Conservation (phyloP, 441 rosid genomes). For the Adansonia grandidieri region DNA sequence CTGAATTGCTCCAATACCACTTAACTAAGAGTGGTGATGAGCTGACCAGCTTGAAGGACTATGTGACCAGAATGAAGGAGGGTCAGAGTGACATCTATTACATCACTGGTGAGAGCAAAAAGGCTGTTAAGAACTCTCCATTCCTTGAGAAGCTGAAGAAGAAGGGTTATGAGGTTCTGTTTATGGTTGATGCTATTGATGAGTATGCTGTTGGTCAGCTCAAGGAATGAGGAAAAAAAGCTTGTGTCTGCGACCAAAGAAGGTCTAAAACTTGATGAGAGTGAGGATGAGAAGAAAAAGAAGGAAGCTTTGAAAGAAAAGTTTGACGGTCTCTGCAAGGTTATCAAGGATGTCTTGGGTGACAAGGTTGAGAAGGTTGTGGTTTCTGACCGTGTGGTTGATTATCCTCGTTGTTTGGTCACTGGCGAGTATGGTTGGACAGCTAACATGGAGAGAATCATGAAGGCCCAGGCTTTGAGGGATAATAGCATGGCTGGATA, state of each 20-base stretch:
- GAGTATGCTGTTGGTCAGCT: slow-evolving; percentile 72
- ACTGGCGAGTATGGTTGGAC: slow-evolving; percentile 73
- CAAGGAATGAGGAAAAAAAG: slow-evolving; percentile 71
- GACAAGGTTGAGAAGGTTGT: slow-evolving; percentile 70
- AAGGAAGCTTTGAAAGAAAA: slow-evolving; percentile 56
- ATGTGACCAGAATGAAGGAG: slow-evolving; percentile 78
- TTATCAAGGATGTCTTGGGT: slow-evolving; percentile 68
- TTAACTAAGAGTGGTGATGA: slow-evolving; percentile 78
- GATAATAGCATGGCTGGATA: slow-evolving; percentile 70
- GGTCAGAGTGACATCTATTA: slow-evolving; percentile 67
- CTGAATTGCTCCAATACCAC: slow-evolving; percentile 69
- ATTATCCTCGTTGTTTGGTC: slow-evolving; percentile 69
- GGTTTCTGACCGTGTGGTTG: slow-evolving; percentile 69
- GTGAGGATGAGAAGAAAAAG: slow-evolving; percentile 67
- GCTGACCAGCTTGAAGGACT: slow-evolving; percentile 69
- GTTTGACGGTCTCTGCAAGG: slow-evolving; percentile 75
- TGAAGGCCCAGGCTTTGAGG: slow-evolving; percentile 75
- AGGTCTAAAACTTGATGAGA: slow-evolving; percentile 61
- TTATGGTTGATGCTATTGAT: slow-evolving; percentile 72
- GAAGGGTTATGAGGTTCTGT: slow-evolving; percentile 66
- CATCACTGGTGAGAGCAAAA: slow-evolving; percentile 77
- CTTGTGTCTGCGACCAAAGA: slow-evolving; percentile 72
- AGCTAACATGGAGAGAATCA: slow-evolving; percentile 76
- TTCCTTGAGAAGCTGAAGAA: slow-evolving; percentile 75
- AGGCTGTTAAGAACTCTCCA: slow-evolving; percentile 75